A percentile compares a stretch with the other conserved stretches of the same genome.
These are phyloP conservation scores for Pittosporum tobira DNA, from an alignment of 129 eudicot species.

Conservation along the genomic window DNA sequence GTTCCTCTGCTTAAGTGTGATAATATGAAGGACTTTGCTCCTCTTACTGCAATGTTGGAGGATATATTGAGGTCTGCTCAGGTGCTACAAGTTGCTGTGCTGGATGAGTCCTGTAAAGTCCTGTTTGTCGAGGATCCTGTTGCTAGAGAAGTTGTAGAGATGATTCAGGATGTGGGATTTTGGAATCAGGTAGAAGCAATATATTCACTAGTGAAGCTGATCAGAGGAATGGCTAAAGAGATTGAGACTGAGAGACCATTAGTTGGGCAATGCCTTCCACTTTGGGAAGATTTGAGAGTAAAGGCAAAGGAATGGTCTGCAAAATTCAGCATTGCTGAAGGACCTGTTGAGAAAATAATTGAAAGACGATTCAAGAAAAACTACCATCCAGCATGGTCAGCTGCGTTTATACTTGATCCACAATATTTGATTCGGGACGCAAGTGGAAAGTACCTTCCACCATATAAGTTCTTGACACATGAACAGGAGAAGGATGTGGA, in stretches of 20 bases:
- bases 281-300: constrained; percentile 69
- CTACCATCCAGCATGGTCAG: constrained; percentile 91
- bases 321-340: constrained; percentile 43
- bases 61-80: constrained; percentile 42
- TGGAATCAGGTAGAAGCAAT: constrained; percentile 74
- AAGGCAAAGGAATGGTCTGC: constrained; percentile 68
- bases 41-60: constrained; percentile 50
- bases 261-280: constrained; percentile 78
- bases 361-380: constrained; percentile 59
- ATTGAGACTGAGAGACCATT: constrained; percentile 64
- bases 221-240: constrained; percentile 54
- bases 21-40: constrained; percentile 22
- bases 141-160: constrained; percentile 53
- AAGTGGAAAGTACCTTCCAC: constrained; percentile 87
- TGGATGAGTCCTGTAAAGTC: constrained; percentile 51
- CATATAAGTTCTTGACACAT: constrained; percentile 56
- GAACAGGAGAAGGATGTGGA: constrained; percentile 83
- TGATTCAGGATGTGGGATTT: constrained; percentile 56
- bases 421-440: constrained; percentile 50
- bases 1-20: constrained; percentile 37
- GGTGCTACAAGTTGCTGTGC: constrained; percentile 41
- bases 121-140: constrained; percentile 37
- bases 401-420: constrained; percentile 80
- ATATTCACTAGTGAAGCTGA: constrained; percentile 41
- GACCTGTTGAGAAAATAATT: constrained; percentile 38